Conservation (phyloP, 257 asterid species). For the Apocynum venetum region DNA sequence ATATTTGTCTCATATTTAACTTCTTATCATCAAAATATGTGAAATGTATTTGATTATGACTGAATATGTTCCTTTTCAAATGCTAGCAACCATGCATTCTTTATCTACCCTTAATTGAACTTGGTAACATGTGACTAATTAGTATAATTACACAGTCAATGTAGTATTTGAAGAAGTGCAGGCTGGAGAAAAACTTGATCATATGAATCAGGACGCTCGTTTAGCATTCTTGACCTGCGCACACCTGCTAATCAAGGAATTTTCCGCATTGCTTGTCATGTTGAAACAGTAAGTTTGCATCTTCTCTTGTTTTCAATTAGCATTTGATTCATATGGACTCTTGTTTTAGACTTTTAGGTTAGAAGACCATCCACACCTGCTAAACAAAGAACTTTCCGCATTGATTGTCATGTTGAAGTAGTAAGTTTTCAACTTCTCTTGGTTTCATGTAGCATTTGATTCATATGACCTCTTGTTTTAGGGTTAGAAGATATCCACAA, state of each 20-base stretch:
- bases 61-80: not conserved
- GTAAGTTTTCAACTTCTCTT: conserved; percentile 29
- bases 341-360: too few relatives aligned
- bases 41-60: too few relatives aligned
- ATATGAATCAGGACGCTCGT: conserved; percentile 93
- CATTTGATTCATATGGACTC: not conserved
- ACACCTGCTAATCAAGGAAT: conserved; percentile 92
- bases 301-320: not conserved
- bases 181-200: conserved; percentile 80
- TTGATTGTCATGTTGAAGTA: conserved; percentile 67
- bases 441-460: not conserved
- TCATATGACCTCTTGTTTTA: too few relatives aligned
- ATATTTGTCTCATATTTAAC: not conserved
- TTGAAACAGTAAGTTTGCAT: conserved; percentile 53
- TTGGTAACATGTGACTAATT: too few relatives aligned
- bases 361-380: conserved; percentile 46
- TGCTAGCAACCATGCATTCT: not conserved
- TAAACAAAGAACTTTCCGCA: conserved; percentile 75
- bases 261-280: conserved; percentile 65
- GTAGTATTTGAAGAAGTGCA: conserved; percentile 28
- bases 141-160: not conserved
- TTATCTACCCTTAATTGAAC: not conserved
- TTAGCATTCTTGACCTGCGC: conserved; percentile 74
- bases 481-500: too few relatives aligned
- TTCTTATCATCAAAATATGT: not conserved